These are phyloP conservation scores for Raffaelea ambrosiae DNA, from an alignment of 2,329 filamentous ascomycete species.

Conservation along the genomic window DNA sequence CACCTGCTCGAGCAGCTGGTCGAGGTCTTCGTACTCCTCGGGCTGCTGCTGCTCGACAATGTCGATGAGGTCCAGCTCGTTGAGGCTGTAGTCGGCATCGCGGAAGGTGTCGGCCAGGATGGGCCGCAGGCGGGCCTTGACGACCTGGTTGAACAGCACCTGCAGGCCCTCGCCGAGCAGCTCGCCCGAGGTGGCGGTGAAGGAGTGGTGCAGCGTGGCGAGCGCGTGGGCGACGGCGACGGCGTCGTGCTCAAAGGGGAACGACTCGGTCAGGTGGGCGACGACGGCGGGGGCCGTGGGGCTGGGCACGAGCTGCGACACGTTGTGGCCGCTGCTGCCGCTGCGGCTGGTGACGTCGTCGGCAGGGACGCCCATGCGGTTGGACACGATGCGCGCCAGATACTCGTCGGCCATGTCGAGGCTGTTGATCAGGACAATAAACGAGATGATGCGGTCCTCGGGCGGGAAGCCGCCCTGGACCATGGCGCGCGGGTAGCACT, in stretches of 20 bases:
- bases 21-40: slow-evolving; percentile 33
- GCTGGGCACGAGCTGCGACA: slow-evolving; percentile 25
- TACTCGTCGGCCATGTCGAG: slow-evolving; percentile 90
- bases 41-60: slow-evolving; percentile 32
- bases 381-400: slow-evolving; percentile 72
- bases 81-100: slow-evolving; percentile 76
- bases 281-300: slow-evolving; percentile 15
- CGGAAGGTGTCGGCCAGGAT: slow-evolving; percentile 84
- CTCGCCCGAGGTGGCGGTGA: slow-evolving; percentile 70
- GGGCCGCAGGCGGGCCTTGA: slow-evolving; percentile 76
- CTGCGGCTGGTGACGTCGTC: slow-evolving; percentile 23
- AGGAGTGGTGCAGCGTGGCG: slow-evolving; percentile 59
- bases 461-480: slow-evolving; percentile 76
- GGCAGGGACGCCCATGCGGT: slow-evolving; percentile 45
- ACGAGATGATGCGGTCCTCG: slow-evolving; percentile 79
- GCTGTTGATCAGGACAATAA: slow-evolving; percentile 91
- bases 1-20: slow-evolving; percentile 56
- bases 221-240: slow-evolving; percentile 60
- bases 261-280: slow-evolving; percentile 48
- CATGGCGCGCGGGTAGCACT: slow-evolving; percentile 75
- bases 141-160: slow-evolving; percentile 79
- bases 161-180: slow-evolving; percentile 76
- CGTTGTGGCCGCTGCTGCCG: neutral
- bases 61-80: slow-evolving; percentile 52
- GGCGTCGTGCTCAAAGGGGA: slow-evolving; percentile 73